Percentiles rank a stretch among this genome's conserved stretches.
These are phyloP conservation scores for Lithospermum erythrorhizon DNA, from an alignment of 257 asterid species.

Conservation along the genomic window DNA sequence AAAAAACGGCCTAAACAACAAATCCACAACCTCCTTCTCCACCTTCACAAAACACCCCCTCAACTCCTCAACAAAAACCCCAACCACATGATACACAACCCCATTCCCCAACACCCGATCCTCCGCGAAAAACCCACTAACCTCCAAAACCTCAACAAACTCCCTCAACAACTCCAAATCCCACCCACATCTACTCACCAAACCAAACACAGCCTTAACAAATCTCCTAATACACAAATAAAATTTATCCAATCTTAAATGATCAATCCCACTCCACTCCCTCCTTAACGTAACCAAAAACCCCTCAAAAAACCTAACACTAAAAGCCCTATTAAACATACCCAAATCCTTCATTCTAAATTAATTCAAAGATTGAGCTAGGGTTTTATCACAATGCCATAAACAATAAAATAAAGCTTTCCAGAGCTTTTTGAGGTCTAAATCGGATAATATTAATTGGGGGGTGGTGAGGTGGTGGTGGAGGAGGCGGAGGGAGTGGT, in stretches of 20 bases:
- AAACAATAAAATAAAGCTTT: constrained; percentile 85
- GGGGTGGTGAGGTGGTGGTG: constrained; percentile 24
- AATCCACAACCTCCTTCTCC: constrained; percentile 40
- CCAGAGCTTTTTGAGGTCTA: constrained; percentile 77
- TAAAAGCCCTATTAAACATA: constrained; percentile 34
- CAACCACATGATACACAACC: constrained; percentile 72
- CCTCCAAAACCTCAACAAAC: constrained; percentile 41
- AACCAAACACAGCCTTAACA: constrained; percentile 43
- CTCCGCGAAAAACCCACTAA: constrained; percentile 49
- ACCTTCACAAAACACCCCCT: constrained; percentile 49
- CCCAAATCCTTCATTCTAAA: constrained; percentile 42
- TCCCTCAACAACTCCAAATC: constrained; percentile 40
- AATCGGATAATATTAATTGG: constrained; percentile 33
- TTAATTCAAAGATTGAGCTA: constrained; percentile 53
- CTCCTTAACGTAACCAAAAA: constrained; percentile 64
- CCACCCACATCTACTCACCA: constrained; percentile 52
- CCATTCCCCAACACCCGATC: constrained; percentile 76
- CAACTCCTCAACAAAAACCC: constrained; percentile 82
- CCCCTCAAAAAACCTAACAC: constrained; percentile 52
- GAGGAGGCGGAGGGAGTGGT: constrained; percentile 53
- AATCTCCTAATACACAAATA: constrained; percentile 72
- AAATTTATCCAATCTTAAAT: constrained; percentile 81
- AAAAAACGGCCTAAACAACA: constrained; percentile 54
- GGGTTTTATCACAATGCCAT: constrained; percentile 87
- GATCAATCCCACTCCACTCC: constrained; percentile 90